Evolutionary conservation across 305 asterid species (phyloP).

Genomic region (Solanum hybrid): DNA sequence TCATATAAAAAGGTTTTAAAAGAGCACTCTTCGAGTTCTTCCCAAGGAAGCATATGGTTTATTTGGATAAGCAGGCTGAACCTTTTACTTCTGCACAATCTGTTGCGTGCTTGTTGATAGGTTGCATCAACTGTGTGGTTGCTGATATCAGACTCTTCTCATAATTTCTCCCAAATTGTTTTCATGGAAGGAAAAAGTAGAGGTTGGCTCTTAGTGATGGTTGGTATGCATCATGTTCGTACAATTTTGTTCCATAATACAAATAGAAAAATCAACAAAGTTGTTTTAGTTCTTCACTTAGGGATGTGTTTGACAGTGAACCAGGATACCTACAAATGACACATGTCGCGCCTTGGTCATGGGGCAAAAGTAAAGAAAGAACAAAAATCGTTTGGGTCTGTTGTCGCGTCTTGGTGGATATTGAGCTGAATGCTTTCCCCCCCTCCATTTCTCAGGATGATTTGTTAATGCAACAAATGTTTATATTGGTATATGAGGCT

Average conservation of each 20-base stretch:
- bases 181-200: neutral
- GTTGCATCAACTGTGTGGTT: neutral
- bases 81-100: neutral
- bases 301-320: neutral
- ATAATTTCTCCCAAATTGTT: neutral
- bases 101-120: neutral
- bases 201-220: neutral
- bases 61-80: neutral
- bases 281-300: neutral
- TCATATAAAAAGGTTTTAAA: neutral
- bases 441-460: neutral
- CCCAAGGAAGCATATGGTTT: neutral
- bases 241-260: neutral
- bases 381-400: neutral
- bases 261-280: neutral
- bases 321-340: neutral
- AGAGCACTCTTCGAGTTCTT: neutral
- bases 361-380: neutral
- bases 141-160: neutral
- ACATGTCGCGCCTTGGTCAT: neutral
- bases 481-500: neutral
- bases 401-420: neutral
- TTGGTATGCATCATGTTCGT: neutral
- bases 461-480: neutral
- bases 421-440: neutral